phyloP scores from a whole-genome alignment of 192 early-diverging fungal species.

The Coemansia sp. region DNA sequence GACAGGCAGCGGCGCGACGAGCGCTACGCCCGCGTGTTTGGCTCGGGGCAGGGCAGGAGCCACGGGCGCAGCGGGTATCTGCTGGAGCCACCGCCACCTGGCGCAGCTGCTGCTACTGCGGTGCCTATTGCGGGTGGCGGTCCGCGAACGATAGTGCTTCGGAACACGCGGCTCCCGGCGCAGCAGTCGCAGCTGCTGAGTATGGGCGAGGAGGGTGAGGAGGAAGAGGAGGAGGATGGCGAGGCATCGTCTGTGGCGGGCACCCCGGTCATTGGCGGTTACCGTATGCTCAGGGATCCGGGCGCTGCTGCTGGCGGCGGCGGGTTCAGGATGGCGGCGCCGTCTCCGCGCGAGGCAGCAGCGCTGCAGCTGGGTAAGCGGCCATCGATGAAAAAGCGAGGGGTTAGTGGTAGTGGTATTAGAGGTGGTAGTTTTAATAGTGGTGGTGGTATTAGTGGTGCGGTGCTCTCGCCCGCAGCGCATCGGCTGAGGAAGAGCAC shows the following conservation, averaged over 20 bases:
- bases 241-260: conserved; percentile 13
- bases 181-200: no score
- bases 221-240: conserved; percentile 4
- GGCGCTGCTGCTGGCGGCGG: not conserved
- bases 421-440: not conserved
- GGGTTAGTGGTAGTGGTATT: no score
- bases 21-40: not conserved
- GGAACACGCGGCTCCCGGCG: conserved; percentile 31
- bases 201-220: not conserved
- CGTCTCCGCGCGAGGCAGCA: conserved; percentile 20
- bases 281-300: conserved; percentile 29
- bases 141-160: conserved; percentile 12
- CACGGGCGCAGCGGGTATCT: not conserved
- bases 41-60: not conserved
- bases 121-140: no score
- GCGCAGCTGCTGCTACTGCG: not conserved
- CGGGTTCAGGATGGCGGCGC: conserved; percentile 26
- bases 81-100: not conserved
- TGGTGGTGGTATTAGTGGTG: no score
- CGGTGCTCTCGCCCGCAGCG: conserved; percentile 47
- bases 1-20: conserved; percentile 15
- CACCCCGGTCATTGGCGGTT: conserved; percentile 41
- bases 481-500: no score
- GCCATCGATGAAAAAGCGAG: no score
- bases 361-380: conserved; percentile 9